A percentile compares a stretch with the other conserved stretches of the same genome.
These are phyloP conservation scores for Pulveroboletus sp. DNA, from an alignment of 768 basidiomycete genomes.

Conservation along the genomic window DNA sequence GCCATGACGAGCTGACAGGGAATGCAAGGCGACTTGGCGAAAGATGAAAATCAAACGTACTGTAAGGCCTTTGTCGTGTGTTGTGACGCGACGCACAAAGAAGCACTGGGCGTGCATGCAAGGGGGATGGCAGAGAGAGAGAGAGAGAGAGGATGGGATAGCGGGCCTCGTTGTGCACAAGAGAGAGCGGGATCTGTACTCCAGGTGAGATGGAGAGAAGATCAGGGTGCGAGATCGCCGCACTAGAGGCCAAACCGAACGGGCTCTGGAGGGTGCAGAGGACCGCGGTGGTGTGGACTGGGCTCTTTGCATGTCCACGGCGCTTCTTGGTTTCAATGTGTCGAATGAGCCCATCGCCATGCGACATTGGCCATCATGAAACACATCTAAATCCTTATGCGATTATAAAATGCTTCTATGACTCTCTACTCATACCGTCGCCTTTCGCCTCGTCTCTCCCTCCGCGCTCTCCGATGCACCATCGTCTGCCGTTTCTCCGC, in stretches of 20 bases:
- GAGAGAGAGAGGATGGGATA: conserved; percentile 15
- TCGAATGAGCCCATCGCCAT: conserved; percentile 5
- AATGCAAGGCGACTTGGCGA: conserved; percentile 24
- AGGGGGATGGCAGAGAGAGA: conserved; percentile 8
- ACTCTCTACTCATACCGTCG: conserved; percentile 37
- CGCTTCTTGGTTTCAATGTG: conserved; percentile 3
- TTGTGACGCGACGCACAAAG: conserved; percentile 22
- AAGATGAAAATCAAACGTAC: conserved; percentile 21
- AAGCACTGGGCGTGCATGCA: conserved; percentile 17
- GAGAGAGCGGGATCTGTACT: conserved; percentile 12
- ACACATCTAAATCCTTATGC: conserved; percentile 15
- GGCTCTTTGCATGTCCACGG: conserved; percentile 15
- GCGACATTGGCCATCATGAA: conserved; percentile 16
- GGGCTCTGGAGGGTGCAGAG: background rate
- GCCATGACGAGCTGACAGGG: conserved; percentile 12
- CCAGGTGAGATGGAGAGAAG: conserved; percentile 14
- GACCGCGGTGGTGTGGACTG: conserved; percentile 15
- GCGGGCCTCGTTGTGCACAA: conserved; percentile 13
- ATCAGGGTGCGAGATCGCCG: conserved; percentile 31
- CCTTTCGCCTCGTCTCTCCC: conserved; percentile 44
- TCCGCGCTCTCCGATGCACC: conserved; percentile 39
- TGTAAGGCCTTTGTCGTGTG: conserved; percentile 26
- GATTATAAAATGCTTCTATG: conserved; percentile 29
- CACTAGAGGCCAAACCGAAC: conserved; percentile 11
- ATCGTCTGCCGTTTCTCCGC: conserved; percentile 24